A percentile compares a stretch with the other conserved stretches of the same genome.
phyloP scores from a whole-genome alignment of 805 yeast genomes.

The Sugiyamaella qingdaonensis region DNA sequence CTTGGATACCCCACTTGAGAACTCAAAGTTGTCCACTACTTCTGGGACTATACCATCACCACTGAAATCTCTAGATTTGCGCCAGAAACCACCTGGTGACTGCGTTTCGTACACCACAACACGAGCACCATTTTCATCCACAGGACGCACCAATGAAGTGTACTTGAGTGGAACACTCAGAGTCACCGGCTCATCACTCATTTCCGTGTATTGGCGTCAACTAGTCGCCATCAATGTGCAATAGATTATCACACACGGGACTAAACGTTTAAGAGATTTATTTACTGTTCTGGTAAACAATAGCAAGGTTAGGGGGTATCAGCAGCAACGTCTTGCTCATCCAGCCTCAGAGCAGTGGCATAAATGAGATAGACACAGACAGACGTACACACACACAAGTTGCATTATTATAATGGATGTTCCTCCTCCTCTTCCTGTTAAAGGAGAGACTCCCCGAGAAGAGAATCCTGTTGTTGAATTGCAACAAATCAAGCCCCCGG shows the following conservation, averaged over 20 bases:
- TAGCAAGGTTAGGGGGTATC: too few relatives aligned
- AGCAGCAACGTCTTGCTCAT: too few relatives aligned
- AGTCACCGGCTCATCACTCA: slow-evolving; percentile 2
- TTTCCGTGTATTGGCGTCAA: background rate
- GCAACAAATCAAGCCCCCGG: background rate
- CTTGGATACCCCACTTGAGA: background rate
- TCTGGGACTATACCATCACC: background rate
- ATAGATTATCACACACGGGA: background rate
- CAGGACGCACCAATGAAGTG: slow-evolving; percentile 9
- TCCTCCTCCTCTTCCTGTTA: slow-evolving; percentile 4
- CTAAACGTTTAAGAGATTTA: background rate
- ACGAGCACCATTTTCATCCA: background rate
- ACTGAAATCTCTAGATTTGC: background rate
- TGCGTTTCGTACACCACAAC: background rate
- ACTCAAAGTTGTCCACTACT: background rate
- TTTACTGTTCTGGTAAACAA: background rate
- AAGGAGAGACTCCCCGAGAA: slow-evolving; percentile 8
- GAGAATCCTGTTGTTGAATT: background rate
- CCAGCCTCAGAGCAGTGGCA: too few relatives aligned
- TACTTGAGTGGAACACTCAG: slow-evolving; percentile 16
- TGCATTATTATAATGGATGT: background rate
- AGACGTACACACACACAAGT: too few relatives aligned
- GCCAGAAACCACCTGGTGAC: slow-evolving; percentile 1
- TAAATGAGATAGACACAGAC: too few relatives aligned
- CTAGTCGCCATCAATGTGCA: background rate